Evolutionary conservation across 352 stramenopile species (phyloP).

Genomic region (Phytopythium oedochilum): DNA sequence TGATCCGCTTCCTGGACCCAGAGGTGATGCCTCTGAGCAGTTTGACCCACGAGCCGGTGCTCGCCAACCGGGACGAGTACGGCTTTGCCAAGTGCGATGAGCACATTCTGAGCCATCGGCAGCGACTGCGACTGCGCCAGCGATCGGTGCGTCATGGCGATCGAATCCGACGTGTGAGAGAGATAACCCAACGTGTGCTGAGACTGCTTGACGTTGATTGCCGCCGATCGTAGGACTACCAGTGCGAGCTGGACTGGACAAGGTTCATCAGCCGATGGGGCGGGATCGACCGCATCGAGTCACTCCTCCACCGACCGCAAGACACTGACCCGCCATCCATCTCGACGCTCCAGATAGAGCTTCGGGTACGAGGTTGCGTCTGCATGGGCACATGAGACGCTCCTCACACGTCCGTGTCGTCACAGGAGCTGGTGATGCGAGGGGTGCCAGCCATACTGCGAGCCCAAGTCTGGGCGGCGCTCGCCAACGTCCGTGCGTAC

Average conservation of each 20-base stretch:
- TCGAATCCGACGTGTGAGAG: background rate
- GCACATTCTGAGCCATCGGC: slow-evolving; percentile 46
- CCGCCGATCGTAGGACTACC: slow-evolving; percentile 19
- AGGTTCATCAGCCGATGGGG: slow-evolving; percentile 32
- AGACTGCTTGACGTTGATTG: background rate
- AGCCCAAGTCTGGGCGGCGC: slow-evolving; percentile 30
- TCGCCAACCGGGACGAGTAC: slow-evolving; percentile 54
- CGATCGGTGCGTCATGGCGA: background rate
- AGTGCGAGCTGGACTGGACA: slow-evolving; percentile 34
- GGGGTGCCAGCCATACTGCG: slow-evolving; percentile 39
- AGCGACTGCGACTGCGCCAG: slow-evolving; percentile 25
- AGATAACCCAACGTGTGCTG: too few relatives aligned
- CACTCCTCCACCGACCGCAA: slow-evolving; percentile 10
- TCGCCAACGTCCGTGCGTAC: slow-evolving; percentile 32
- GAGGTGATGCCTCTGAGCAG: slow-evolving; percentile 25
- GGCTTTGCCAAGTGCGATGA: slow-evolving; percentile 56
- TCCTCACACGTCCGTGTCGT: background rate
- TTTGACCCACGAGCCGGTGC: slow-evolving; percentile 19
- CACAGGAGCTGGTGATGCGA: slow-evolving; percentile 30
- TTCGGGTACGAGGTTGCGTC: background rate
- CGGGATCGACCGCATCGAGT: slow-evolving; percentile 31
- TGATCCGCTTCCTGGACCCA: slow-evolving; percentile 47
- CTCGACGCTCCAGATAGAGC: background rate
- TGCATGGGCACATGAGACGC: background rate
- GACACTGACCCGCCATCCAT: background rate